These are phyloP conservation scores for Cutaneotrichosporon sp. DNA, from an alignment of 1,284 basidiomycete genomes.

Conservation along the genomic window DNA sequence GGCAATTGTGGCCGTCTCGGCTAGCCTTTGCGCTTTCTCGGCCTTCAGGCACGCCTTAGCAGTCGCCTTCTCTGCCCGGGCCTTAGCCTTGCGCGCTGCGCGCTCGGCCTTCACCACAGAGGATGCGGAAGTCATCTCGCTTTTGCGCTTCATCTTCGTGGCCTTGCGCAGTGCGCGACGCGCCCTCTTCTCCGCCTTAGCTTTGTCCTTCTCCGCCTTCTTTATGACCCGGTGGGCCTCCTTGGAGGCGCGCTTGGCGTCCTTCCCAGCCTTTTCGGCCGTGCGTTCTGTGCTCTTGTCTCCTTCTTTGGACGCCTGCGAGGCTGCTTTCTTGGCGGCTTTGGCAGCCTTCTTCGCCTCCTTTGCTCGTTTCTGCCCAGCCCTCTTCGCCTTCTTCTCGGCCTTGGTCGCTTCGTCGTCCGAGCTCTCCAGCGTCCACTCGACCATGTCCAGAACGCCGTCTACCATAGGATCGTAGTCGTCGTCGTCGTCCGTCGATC, in stretches of 20 bases:
- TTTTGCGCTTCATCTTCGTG: conserved; percentile 11
- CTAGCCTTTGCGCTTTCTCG: conserved; percentile 7
- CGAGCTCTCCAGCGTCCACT: background rate
- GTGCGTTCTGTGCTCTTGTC: background rate
- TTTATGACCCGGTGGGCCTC: background rate
- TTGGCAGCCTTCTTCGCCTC: conserved; percentile 3
- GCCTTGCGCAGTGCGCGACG: conserved; percentile 11
- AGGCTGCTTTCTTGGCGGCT: background rate
- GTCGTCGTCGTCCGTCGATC: background rate
- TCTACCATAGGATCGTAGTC: background rate
- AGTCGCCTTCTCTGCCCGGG: background rate
- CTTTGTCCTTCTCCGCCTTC: conserved; percentile 10
- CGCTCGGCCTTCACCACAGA: conserved; percentile 9
- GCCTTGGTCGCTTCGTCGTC: background rate
- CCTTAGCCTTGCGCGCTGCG: conserved; percentile 7
- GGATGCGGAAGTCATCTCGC: background rate
- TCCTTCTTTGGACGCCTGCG: background rate
- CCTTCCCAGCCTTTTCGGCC: background rate
- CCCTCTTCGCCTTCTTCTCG: background rate
- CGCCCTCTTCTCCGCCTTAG: conserved; percentile 20
- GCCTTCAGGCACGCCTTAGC: conserved; percentile 8
- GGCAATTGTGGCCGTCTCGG: conserved; percentile 7
- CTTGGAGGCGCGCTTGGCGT: background rate
- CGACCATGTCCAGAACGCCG: background rate
- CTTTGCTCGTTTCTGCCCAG: background rate